Percentiles rank a stretch among this genome's conserved stretches.
These are phyloP conservation scores for Xerophyta viscosa DNA, from an alignment of 106 monocot species.

Conservation along the genomic window DNA sequence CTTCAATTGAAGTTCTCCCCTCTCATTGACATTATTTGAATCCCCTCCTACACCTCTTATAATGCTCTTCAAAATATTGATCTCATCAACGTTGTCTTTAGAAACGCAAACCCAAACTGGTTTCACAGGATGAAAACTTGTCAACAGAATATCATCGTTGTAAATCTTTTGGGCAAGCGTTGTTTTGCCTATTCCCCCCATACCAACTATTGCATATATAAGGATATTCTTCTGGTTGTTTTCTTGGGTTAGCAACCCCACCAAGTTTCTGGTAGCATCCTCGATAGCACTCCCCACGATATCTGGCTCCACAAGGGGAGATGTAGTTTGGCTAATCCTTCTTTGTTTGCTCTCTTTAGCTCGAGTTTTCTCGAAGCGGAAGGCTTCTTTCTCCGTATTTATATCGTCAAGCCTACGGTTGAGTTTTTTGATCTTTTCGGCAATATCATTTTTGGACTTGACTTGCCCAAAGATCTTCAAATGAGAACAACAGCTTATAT, in stretches of 20 bases:
- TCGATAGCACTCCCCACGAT: slow-evolving; percentile 19
- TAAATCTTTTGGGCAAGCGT: slow-evolving; percentile 27
- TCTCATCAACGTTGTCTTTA: slow-evolving; percentile 9
- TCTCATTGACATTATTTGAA: slow-evolving; percentile 1
- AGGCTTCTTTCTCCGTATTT: slow-evolving; percentile 2
- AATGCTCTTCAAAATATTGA: slow-evolving; percentile 14
- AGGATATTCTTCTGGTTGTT: not conserved
- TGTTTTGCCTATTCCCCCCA: slow-evolving; percentile 42
- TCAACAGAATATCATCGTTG: slow-evolving; percentile 3
- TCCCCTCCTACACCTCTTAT: slow-evolving; percentile 9
- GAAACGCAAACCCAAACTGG: slow-evolving; percentile 19
- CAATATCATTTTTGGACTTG: not conserved
- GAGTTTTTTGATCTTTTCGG: not conserved
- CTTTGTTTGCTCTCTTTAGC: not conserved
- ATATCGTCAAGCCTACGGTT: not conserved
- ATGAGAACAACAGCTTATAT: not conserved
- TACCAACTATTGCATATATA: slow-evolving; percentile 22
- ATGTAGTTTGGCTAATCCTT: not conserved
- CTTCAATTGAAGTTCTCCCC: slow-evolving; percentile 5
- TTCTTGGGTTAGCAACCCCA: slow-evolving; percentile 6
- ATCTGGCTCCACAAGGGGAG: slow-evolving; percentile 5
- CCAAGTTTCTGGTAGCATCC: slow-evolving; percentile 15
- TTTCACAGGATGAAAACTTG: not conserved
- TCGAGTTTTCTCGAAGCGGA: not conserved
- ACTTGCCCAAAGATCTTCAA: not conserved